Base-by-base conservation (phyloP, 352 stramenopile species). In the Globisporangium orthogonon region DNA sequence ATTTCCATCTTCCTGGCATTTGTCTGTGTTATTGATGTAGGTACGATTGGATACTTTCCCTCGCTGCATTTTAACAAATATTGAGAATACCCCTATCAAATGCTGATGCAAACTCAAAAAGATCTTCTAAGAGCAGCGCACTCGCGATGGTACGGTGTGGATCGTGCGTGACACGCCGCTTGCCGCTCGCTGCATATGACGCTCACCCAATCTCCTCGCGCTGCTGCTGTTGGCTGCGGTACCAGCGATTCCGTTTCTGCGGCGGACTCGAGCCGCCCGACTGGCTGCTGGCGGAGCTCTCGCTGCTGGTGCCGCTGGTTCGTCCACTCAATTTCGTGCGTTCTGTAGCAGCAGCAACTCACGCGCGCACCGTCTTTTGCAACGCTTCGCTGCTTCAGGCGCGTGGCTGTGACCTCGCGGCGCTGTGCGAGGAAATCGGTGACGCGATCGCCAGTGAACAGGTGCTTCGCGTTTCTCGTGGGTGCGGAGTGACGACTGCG, bases 201-300 rank as follows among this genome's bases (percentile, higher is more conserved):
- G 35, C 35, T 40, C 35, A 40, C 35, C 35, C 13, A 10, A 5
- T 37, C 35, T 40, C 35, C 35, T 9, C 23, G 23, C 23, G 23
- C 35, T 40, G 4, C 35, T 40, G 35, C 35, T 40, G 35, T 40
- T 11, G 35, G 13, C 35, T 40, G 35, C 35, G 35, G 13, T 10
- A 10, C 35, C 45, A 50, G 45, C 45, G 45, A 0, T 50, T 50
- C 45, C 45, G 45, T 15, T 50, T 50, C n/a, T 50, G 45, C 23
- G 45, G 45, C n/a, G 45, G 45, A 37, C 50, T 55, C n/a, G 17
- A 55, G n/a, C n/a, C 45, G 10, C 45, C 45, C 14, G 45, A 50
- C 23, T 50, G 45, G 45, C 45, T 50, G 45, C 45, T 31, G 28
- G 45, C 45, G 9, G 45, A 50, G 18, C 18, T 50, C 45, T 18